These are phyloP conservation scores for Fusarium sp. DNA, from an alignment of 2,329 filamentous ascomycete genomes.

Conservation along the genomic window DNA sequence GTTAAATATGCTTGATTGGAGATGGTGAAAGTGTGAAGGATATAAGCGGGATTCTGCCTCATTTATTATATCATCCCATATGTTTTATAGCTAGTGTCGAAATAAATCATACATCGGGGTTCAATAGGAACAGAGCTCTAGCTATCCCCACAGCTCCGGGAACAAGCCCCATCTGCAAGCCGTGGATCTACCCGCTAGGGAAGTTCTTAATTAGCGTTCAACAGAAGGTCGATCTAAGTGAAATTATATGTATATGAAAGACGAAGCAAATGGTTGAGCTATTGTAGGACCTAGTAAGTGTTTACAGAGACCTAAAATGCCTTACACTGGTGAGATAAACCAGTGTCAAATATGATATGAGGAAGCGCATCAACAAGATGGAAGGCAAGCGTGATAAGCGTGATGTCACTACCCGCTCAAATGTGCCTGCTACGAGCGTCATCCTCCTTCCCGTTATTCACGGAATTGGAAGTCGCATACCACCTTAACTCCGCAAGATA, in stretches of 20 bases:
- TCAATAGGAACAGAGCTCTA: background rate
- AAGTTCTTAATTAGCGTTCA: conserved; percentile 14
- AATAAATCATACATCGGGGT: conserved; percentile 17
- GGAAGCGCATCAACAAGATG: background rate
- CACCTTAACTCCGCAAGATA: conserved; percentile 31
- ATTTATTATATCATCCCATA: conserved; percentile 10
- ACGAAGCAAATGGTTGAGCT: background rate
- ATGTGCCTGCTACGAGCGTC: conserved; percentile 11
- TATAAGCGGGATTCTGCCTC: background rate
- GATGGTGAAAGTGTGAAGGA: background rate
- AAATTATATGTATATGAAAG: background rate
- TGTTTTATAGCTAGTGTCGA: background rate
- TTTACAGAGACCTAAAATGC: background rate
- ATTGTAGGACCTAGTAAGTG: background rate
- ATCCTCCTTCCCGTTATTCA: conserved; percentile 5
- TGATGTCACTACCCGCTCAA: conserved; percentile 28
- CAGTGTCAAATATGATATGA: background rate
- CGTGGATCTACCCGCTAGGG: conserved; percentile 24
- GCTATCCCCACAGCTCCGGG: conserved; percentile 1
- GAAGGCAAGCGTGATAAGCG: conserved; percentile 9
- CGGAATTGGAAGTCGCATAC: conserved; percentile 15
- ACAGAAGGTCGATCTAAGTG: conserved; percentile 5
- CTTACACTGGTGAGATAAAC: background rate
- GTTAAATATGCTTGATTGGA: background rate
- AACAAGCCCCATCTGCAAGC: conserved; percentile 10